Evolutionary conservation across 2,329 filamentous ascomycete genomes (phyloP).

Genomic region (Neonectria sp.): DNA sequence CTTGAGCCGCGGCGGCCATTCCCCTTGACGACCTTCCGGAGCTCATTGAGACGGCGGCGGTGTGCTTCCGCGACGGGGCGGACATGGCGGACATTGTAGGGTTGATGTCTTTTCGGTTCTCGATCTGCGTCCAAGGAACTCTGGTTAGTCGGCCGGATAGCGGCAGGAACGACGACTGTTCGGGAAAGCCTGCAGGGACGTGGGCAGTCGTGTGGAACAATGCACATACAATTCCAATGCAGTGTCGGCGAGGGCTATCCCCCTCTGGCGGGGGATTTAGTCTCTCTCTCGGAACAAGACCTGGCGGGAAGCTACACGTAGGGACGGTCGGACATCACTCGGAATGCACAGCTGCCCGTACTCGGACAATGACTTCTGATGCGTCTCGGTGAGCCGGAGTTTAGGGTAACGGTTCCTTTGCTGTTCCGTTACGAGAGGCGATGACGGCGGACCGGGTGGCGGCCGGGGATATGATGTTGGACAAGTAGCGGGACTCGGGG

Average conservation of each 20-base stretch:
- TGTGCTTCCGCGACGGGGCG: slow-evolving; percentile 71
- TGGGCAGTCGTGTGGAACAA: slow-evolving; percentile 54
- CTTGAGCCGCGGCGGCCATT: slow-evolving; percentile 58
- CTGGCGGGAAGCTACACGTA: slow-evolving; percentile 52
- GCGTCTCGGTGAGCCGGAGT: slow-evolving; percentile 40
- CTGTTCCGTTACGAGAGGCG: slow-evolving; percentile 36
- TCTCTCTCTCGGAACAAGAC: slow-evolving; percentile 46
- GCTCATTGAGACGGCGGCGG: slow-evolving; percentile 70
- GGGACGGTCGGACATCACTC: slow-evolving; percentile 56
- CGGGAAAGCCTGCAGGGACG: slow-evolving; percentile 42
- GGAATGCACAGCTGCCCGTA: slow-evolving; percentile 52
- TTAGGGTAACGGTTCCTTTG: slow-evolving; percentile 33
- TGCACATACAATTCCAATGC: slow-evolving; percentile 58
- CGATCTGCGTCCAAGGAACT: slow-evolving; percentile 39
- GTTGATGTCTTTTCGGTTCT: slow-evolving; percentile 54
- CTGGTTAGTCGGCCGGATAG: slow-evolving; percentile 41
- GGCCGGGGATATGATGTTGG: slow-evolving; percentile 42
- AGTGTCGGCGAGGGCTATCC: slow-evolving; percentile 48
- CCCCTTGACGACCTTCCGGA: slow-evolving; percentile 70
- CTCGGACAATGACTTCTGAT: slow-evolving; percentile 47
- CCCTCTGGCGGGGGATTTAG: slow-evolving; percentile 46
- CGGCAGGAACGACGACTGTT: slow-evolving; percentile 41
- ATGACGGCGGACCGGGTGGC: slow-evolving; percentile 39
- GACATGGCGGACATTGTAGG: slow-evolving; percentile 70
- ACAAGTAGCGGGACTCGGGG: slow-evolving; percentile 40